Evolutionary conservation across 768 basidiomycete genomes (phyloP).

Genomic region (Lepiota subincarnata): DNA sequence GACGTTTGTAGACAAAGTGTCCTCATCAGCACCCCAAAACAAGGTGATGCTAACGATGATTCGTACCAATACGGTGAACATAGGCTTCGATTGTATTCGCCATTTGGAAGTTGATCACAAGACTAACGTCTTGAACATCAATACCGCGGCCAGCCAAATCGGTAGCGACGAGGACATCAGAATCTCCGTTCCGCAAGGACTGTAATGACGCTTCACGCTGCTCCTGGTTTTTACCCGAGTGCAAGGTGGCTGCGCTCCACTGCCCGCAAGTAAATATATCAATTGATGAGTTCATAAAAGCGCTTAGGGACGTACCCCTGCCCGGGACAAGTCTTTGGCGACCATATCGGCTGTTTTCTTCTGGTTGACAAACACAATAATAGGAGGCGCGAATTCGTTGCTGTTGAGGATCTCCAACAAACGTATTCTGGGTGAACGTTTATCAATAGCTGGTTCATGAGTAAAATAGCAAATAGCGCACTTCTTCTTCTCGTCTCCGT

Average conservation of each 20-base stretch:
- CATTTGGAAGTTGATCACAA: constrained; percentile 99
- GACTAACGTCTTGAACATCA: constrained; percentile 93
- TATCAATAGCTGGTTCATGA: constrained; percentile 6
- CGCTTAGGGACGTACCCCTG: constrained; percentile 57
- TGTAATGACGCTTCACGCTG: constrained; percentile 93
- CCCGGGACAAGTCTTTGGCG: constrained; percentile 87
- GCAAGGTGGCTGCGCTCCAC: constrained; percentile 90
- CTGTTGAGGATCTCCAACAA: constrained; percentile 92
- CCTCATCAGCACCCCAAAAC: constrained; percentile 2
- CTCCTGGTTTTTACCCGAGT: constrained; percentile 97
- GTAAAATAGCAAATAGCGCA: constrained; percentile 30
- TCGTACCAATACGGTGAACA: constrained; percentile 92
- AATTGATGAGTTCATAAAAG: constrained; percentile 2
- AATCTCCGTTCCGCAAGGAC: constrained; percentile 78
- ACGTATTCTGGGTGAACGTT: constrained; percentile 55
- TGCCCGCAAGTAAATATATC: constrained; percentile 24
- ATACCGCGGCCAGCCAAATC: constrained; percentile 98
- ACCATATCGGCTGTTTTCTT: constrained; percentile 99
- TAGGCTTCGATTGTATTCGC: constrained; percentile 93
- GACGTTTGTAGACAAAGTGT: constrained; percentile 9
- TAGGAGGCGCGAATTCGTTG: constrained; percentile 78
- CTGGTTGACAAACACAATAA: constrained; percentile 99
- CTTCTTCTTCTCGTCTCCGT: constrained; percentile 96
- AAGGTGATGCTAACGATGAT: constrained; percentile 8
- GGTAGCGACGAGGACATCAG: constrained; percentile 91